Evolutionary conservation across 192 early-diverging fungal species (phyloP).

Genomic region (Gamsiella multidivaricata): DNA sequence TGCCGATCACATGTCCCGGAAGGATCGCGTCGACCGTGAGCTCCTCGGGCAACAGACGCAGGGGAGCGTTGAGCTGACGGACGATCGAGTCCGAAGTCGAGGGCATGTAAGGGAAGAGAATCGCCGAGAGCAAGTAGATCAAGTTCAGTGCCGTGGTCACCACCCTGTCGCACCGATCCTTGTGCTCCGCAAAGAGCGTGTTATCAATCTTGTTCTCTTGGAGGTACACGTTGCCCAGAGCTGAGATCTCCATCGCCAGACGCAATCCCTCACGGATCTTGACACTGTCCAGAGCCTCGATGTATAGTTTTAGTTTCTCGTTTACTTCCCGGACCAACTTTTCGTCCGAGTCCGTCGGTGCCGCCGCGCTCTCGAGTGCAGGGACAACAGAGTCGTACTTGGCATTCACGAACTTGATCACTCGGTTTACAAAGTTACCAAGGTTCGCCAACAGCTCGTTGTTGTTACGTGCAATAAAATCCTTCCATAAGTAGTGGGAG

Average conservation of each 20-base stretch:
- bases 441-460: slow-evolving; percentile 93
- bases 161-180: slow-evolving; percentile 87
- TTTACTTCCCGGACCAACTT: slow-evolving; percentile 88
- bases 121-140: slow-evolving; percentile 86
- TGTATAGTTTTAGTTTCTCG: slow-evolving; percentile 77
- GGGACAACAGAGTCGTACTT: slow-evolving; percentile 93
- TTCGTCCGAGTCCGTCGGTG: slow-evolving; percentile 69
- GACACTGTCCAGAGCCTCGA: slow-evolving; percentile 82
- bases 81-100: slow-evolving; percentile 81
- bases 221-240: slow-evolving; percentile 93
- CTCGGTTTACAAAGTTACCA: slow-evolving; percentile 98
- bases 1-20: slow-evolving; percentile 85
- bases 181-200: slow-evolving; percentile 80
- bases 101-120: slow-evolving; percentile 96
- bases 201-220: slow-evolving; percentile 96
- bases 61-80: slow-evolving; percentile 86
- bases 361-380: slow-evolving; percentile 53
- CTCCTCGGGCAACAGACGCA: slow-evolving; percentile 79
- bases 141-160: slow-evolving; percentile 86
- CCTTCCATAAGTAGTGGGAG: slow-evolving; percentile 92
- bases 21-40: slow-evolving; percentile 78
- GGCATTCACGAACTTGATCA: slow-evolving; percentile 91
- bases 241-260: slow-evolving; percentile 93
- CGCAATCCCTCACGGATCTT: slow-evolving; percentile 86
- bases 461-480: slow-evolving; percentile 95